These are phyloP conservation scores for Malus sylvestris DNA, from an alignment of 306 rosid species.

Conservation along the genomic window DNA sequence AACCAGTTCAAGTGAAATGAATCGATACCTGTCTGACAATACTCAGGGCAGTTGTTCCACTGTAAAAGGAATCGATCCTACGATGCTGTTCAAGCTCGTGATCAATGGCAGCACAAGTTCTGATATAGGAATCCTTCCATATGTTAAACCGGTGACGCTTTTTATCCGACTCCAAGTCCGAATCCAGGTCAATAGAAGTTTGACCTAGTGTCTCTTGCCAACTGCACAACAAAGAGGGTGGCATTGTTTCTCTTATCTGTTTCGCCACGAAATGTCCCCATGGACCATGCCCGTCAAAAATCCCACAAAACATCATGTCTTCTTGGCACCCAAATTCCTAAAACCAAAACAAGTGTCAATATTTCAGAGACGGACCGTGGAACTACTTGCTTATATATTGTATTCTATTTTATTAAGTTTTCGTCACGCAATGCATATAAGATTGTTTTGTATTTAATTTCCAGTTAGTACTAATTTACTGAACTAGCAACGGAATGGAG, in stretches of 20 bases:
- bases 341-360: background rate
- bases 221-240: constrained; percentile 56
- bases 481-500: background rate
- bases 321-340: constrained; percentile 95
- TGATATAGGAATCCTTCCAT: constrained; percentile 79
- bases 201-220: constrained; percentile 79
- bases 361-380: no score
- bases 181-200: constrained; percentile 33
- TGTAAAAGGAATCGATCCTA: constrained; percentile 67
- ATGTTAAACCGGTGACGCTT: constrained; percentile 42
- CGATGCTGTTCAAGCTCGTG: constrained; percentile 57
- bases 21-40: constrained; percentile 77
- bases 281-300: constrained; percentile 89
- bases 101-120: constrained; percentile 80
- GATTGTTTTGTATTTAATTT: background rate
- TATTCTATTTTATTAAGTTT: no score
- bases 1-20: background rate
- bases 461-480: background rate
- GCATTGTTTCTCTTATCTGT: constrained; percentile 69
- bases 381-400: no score
- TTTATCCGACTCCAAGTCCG: constrained; percentile 35
- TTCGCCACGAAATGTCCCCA: constrained; percentile 98
- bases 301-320: constrained; percentile 84
- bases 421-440: background rate
- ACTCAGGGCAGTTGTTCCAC: constrained; percentile 87